Evolutionary conservation across 176 grass and related monocot genomes (phyloP), one percentile per base, ranked within the genome.

Genomic region (Eragrostis curvula): DNA sequence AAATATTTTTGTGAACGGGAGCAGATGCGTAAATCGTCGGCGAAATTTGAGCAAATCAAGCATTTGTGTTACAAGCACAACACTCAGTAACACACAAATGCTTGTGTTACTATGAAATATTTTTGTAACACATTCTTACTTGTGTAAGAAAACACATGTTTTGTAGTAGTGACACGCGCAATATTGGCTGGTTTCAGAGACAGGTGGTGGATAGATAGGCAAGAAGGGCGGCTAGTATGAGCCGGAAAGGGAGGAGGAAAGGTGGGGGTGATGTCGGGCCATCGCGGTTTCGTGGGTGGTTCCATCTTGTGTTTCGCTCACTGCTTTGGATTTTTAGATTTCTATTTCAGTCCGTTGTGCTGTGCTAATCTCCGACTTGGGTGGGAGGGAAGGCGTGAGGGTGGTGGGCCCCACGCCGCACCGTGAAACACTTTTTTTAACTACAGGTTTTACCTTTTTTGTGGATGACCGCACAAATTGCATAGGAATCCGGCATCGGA

Each of bases 191-290:
- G 49, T 18, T 15, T 18, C 16, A 16, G 36, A 41, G 36, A 64
- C 75, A 58, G 42, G 18, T 57, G 74, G 48, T 42, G 78, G 78
- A 68, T 42, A n/a, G n/a, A n/a, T n/a, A n/a, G n/a, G n/a, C n/a
- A n/a, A n/a, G n/a, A n/a, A n/a, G 18, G 68, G n/a, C 46, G 67
- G 68, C 46, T 59, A 88, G 82, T 73, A 67, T 77, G 70, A 46
- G 24, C 13, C n/a, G 58, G 70, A 39, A 49, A 56, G 62, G 76
- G 43, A 36, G 39, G 23, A 36, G 72, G 21, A 15, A 52, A 18
- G 68, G 40, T 8, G 48, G 83, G 9, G 62, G n/a, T 45, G 52
- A 70, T 69, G 87, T 75, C 69, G 55, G 64, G 88, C 49, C 73
- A 66, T 52, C 87, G 57, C 57, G 58, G 47, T 66, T 50, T 74